phyloP scores from a whole-genome alignment of 805 yeast species.

The Starmerella ratchasimensis region DNA sequence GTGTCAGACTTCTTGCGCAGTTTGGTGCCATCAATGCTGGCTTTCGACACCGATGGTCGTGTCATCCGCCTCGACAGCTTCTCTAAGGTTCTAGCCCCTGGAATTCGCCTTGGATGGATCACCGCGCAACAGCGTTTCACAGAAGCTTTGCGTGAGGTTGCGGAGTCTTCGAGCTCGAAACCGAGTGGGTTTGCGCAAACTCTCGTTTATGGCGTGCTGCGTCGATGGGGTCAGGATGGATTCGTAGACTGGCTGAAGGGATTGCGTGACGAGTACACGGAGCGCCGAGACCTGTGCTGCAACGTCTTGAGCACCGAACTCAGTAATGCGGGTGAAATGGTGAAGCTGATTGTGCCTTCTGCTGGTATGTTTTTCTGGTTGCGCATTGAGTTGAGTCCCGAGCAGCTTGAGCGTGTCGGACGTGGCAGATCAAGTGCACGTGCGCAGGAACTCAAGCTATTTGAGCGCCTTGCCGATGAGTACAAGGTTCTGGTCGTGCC shows the following conservation, averaged over 20 bases:
- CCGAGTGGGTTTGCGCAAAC: slow-evolving; percentile 78
- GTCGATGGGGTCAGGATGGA: slow-evolving; percentile 82
- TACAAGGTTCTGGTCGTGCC: slow-evolving; percentile 28
- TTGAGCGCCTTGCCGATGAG: slow-evolving; percentile 23
- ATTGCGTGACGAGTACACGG: slow-evolving; percentile 58
- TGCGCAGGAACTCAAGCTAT: slow-evolving; percentile 24
- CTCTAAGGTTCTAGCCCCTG: slow-evolving; percentile 87
- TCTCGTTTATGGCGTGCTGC: slow-evolving; percentile 51
- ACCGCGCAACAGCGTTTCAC: slow-evolving; percentile 49
- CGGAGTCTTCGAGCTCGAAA: slow-evolving; percentile 69
- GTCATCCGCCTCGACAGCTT: slow-evolving; percentile 79
- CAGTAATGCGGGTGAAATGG: slow-evolving; percentile 18
- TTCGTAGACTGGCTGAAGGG: slow-evolving; percentile 82
- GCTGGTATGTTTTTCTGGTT: slow-evolving; percentile 43
- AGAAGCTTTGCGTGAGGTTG: slow-evolving; percentile 53
- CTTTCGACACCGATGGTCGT: slow-evolving; percentile 72
- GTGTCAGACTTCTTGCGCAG: slow-evolving; percentile 38
- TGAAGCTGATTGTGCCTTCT: slow-evolving; percentile 31
- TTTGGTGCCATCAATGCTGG: slow-evolving; percentile 60
- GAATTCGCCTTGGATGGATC: slow-evolving; percentile 79
- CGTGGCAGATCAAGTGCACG: slow-evolving; percentile 12
- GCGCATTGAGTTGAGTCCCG: slow-evolving; percentile 36
- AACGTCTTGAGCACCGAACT: slow-evolving; percentile 52
- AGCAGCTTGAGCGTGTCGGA: slow-evolving; percentile 26
- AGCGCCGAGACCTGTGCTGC: slow-evolving; percentile 73